These are phyloP conservation scores for Lachnellula hyalina DNA, from an alignment of 2,329 filamentous ascomycete genomes.

Conservation along the genomic window DNA sequence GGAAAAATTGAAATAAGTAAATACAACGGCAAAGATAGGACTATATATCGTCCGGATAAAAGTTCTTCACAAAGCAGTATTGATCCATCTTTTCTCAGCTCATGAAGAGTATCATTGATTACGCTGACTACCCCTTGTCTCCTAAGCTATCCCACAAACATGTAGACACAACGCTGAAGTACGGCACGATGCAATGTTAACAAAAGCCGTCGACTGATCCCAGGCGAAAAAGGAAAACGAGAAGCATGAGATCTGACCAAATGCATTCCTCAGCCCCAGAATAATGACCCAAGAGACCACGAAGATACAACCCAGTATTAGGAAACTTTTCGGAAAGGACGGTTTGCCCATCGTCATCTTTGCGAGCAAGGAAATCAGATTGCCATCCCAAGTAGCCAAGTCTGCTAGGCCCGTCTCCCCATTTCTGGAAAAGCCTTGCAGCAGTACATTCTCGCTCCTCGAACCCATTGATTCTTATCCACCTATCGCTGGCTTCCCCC, in stretches of 20 bases:
- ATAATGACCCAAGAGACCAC: conserved; percentile 2
- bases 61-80: background rate
- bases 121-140: conserved; percentile 19
- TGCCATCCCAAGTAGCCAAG: conserved; percentile 14
- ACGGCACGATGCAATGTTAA: conserved; percentile 9
- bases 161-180: conserved; percentile 15
- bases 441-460: conserved; percentile 18
- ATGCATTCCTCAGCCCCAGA: conserved; percentile 13
- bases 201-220: conserved; percentile 6
- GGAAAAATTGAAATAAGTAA: background rate
- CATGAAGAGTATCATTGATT: conserved; percentile 18
- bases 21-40: background rate
- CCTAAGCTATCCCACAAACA: conserved; percentile 10
- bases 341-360: conserved; percentile 9
- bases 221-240: conserved; percentile 10
- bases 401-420: conserved; percentile 11
- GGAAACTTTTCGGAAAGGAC: conserved; percentile 16
- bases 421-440: conserved; percentile 22
- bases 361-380: conserved; percentile 20
- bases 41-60: background rate
- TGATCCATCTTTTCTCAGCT: background rate
- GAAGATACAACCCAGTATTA: conserved; percentile 18
- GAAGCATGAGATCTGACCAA: conserved; percentile 19
- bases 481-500: conserved; percentile 8
- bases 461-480: conserved; percentile 10